These are phyloP conservation scores for Globisporangium polare DNA, from an alignment of 352 stramenopile genomes.

Conservation along the genomic window DNA sequence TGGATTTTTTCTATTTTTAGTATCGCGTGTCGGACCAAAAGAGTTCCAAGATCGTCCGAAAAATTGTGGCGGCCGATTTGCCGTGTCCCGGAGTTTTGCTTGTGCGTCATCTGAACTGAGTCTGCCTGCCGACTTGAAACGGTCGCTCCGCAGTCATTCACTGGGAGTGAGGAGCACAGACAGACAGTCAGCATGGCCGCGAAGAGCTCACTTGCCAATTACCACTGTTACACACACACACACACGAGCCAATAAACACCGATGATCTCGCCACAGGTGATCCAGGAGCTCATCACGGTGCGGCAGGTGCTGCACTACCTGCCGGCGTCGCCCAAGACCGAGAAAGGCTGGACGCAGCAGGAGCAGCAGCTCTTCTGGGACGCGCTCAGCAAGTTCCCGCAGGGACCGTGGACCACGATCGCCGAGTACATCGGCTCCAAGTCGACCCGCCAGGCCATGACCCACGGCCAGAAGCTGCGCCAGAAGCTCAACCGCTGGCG, in stretches of 20 bases:
- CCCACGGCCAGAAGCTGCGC: slow-evolving; percentile 43
- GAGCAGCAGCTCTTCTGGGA: slow-evolving; percentile 44
- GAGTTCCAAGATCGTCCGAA: neutral
- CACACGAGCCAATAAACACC: slow-evolving; percentile 6
- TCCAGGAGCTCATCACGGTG: slow-evolving; percentile 32
- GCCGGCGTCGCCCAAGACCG: slow-evolving; percentile 24
- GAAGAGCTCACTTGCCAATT: slow-evolving; percentile 6
- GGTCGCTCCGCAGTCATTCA: neutral
- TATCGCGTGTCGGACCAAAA: slow-evolving; percentile 5
- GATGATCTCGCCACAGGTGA: slow-evolving; percentile 26
- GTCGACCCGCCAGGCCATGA: slow-evolving; percentile 40
- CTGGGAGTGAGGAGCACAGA: neutral
- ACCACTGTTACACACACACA: slow-evolving; percentile 7
- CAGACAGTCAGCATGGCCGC: neutral
- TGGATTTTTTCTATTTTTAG: slow-evolving; percentile 10
- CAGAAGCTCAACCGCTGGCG: slow-evolving; percentile 50
- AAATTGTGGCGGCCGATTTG: neutral
- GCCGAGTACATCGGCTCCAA: slow-evolving; percentile 45
- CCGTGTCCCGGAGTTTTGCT: neutral
- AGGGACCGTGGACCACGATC: slow-evolving; percentile 43
- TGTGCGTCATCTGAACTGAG: slow-evolving; percentile 2
- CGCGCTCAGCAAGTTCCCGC: slow-evolving; percentile 31
- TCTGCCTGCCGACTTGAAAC: slow-evolving; percentile 3
- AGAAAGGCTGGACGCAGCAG: slow-evolving; percentile 30
- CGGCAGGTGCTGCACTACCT: slow-evolving; percentile 35